phyloP scores from a whole-genome alignment of 2,329 filamentous ascomycete species.

The Didymella pomorum region DNA sequence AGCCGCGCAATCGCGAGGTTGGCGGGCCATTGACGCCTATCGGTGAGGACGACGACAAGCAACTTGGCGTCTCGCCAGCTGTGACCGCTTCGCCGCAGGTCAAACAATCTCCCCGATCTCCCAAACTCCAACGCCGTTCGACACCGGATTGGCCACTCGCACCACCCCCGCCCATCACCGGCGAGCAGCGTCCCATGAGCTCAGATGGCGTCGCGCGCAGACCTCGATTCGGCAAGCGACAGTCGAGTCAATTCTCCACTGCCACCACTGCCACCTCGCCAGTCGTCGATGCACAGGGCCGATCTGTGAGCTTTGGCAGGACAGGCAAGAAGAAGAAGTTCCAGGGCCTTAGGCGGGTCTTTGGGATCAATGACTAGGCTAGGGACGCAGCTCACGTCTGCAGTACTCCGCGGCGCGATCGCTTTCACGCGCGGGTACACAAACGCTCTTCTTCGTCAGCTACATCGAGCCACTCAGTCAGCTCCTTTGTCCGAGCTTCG shows the following conservation, averaged over 20 bases:
- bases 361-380: slow-evolving; percentile 64
- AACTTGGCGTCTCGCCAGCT: slow-evolving; percentile 12
- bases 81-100: slow-evolving; percentile 22
- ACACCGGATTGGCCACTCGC: slow-evolving; percentile 61
- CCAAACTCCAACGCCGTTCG: slow-evolving; percentile 59
- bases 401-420: slow-evolving; percentile 6
- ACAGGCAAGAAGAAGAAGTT: slow-evolving; percentile 71
- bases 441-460: slow-evolving; percentile 15
- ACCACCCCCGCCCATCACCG: slow-evolving; percentile 38
- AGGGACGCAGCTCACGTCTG: slow-evolving; percentile 24
- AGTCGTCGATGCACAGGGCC: slow-evolving; percentile 26
- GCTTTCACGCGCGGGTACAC: slow-evolving; percentile 7
- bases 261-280: slow-evolving; percentile 31
- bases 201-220: slow-evolving; percentile 40
- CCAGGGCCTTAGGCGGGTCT: slow-evolving; percentile 69
- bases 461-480: slow-evolving; percentile 8
- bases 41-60: slow-evolving; percentile 45
- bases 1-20: slow-evolving; percentile 35
- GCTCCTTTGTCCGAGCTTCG: slow-evolving; percentile 12
- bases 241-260: slow-evolving; percentile 32
- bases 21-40: slow-evolving; percentile 45
- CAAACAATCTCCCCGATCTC: slow-evolving; percentile 48
- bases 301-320: slow-evolving; percentile 37
- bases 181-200: slow-evolving; percentile 41
- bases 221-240: slow-evolving; percentile 34